Evolutionary conservation across 306 rosid genomes (phyloP).

Genomic region (Cicer cuneatum): DNA sequence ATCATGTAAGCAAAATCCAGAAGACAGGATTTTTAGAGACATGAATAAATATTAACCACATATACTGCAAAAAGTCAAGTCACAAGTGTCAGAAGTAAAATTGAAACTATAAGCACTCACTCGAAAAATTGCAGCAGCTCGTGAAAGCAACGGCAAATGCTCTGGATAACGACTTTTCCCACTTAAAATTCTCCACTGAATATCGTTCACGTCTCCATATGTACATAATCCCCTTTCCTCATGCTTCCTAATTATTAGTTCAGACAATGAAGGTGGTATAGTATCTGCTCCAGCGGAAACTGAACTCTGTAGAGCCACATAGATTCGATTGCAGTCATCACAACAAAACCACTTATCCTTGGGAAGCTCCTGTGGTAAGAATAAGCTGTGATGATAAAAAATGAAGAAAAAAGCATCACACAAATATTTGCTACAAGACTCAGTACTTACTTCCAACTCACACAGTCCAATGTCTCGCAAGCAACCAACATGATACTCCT

Average conservation of each 20-base stretch:
- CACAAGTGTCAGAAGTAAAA: conserved; percentile 6
- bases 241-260: conserved; percentile 69
- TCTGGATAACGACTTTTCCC: conserved; percentile 93
- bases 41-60: neutral
- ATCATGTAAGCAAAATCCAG: neutral
- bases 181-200: conserved; percentile 91
- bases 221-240: conserved; percentile 68
- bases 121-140: conserved; percentile 92
- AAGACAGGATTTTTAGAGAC: neutral
- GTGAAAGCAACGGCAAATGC: conserved; percentile 90
- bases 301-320: conserved; percentile 67
- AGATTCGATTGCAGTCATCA: conserved; percentile 80
- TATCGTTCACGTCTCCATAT: conserved; percentile 60
- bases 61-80: conserved; percentile 6
- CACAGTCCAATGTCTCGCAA: conserved; percentile 80
- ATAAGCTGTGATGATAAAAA: conserved; percentile 25
- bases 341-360: conserved; percentile 99
- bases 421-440: conserved; percentile 36
- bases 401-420: conserved; percentile 36
- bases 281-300: conserved; percentile 72
- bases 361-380: conserved; percentile 78
- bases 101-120: conserved; percentile 58
- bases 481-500: conserved; percentile 98
- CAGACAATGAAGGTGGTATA: conserved; percentile 65
- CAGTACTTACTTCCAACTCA: conserved; percentile 74